Base-by-base conservation (phyloP, 768 basidiomycete species). In the Suillus paluster region DNA sequence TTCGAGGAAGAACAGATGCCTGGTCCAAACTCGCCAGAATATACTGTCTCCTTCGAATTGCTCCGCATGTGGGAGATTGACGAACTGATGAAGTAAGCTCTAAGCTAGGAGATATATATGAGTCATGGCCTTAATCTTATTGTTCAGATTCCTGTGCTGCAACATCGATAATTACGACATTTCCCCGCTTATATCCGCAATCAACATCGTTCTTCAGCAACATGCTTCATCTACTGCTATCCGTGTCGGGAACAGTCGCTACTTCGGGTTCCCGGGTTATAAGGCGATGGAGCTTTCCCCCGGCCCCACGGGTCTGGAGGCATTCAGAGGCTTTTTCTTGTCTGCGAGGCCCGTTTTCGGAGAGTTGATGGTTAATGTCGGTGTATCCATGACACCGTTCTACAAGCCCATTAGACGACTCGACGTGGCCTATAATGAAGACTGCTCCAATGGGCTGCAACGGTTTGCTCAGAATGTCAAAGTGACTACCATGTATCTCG, bases 401-500 rank as follows among this genome's bases (percentile, higher is more conserved):
- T 78, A 80, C 65, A 73, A 77, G 27, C 84, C 81, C 0, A 45
- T 23, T 3, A 4, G 3, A 48, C 17, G 46, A 25, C 23, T 48
- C 8, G 46, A 48, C 15, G 25, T 8, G 3, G 46, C 46, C 0
- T 48, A 27, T 7, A 6, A 48, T 8, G 46, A 48, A 48, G 25
- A 27, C 27, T 9, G 4, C 17, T 81, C 84, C 0, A 66, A 68
- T n/a, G n/a, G 2, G 78, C 84, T 83, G 0, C 77, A 74, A 57
- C 73, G 75, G 1, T 82, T 89, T 64, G 75, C 78, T 12, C 83
- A 80, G 52, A 84, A 77, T 59, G 76, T 91, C 63, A 86, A 82
- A 67, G 84, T 92, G 8, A 79, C 78, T 15, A 87, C 85, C 0
- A 74, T 45, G 0, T 84, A 90, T 68, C 74, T 89, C 0, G 84